Conservation (phyloP, 176 grass and related monocot genomes). For the Sorghum bicolor region Sorghum_bicolor_NCBIv3 NC_012873.2:5924501-5925000, state of each 20-base stretch:
- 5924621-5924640: slow-evolving; percentile 82
- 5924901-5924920: slow-evolving; percentile 52
- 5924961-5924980: slow-evolving; percentile 65
- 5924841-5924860: slow-evolving; percentile 59
- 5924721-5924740: slow-evolving; percentile 67
- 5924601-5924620: slow-evolving; percentile 78
- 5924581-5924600: slow-evolving; percentile 91
- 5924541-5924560: slow-evolving; percentile 69
- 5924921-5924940: slow-evolving; percentile 13
- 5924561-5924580: slow-evolving; percentile 71
- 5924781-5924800: slow-evolving; percentile 87
- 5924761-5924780: slow-evolving; percentile 77
- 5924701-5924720: slow-evolving; percentile 52
- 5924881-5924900: slow-evolving; percentile 68
- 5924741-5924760: slow-evolving; percentile 62
- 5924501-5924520: slow-evolving; percentile 42
- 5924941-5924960: slow-evolving; percentile 41
- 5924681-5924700: slow-evolving; percentile 73
- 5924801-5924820: slow-evolving; percentile 68
- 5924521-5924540: slow-evolving; percentile 77
- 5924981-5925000: slow-evolving; percentile 55
- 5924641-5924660: slow-evolving; percentile 84
- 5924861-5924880: slow-evolving; percentile 91
- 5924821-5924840: slow-evolving; percentile 76
- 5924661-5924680: slow-evolving; percentile 94